Evolutionary conservation across 345 rosid genomes (phyloP).

Genomic region (Iberis pinnata): DNA sequence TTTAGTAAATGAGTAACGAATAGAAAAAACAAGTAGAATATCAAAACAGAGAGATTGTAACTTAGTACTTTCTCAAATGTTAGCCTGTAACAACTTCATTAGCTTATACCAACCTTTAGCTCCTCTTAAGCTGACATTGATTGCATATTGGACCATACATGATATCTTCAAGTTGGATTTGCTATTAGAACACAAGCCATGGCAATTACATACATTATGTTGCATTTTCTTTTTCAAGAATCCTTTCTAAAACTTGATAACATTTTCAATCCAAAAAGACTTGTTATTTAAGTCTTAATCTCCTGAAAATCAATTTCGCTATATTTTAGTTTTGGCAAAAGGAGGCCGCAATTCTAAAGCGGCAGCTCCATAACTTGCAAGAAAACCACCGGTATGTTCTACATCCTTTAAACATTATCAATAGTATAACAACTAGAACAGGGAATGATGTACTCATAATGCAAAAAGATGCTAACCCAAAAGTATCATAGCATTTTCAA

Average conservation of each 20-base stretch:
- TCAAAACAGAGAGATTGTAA: slow-evolving; percentile 1
- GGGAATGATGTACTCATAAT: neutral
- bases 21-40: slow-evolving; percentile 1
- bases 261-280: neutral
- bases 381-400: slow-evolving; percentile 65
- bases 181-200: neutral
- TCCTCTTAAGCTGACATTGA: neutral
- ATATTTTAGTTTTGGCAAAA: slow-evolving; percentile 69
- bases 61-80: neutral
- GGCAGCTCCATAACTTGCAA: slow-evolving; percentile 63
- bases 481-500: neutral
- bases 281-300: neutral
- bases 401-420: neutral
- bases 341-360: slow-evolving; percentile 65
- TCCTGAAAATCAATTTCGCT: slow-evolving; percentile 23
- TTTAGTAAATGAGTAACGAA: neutral
- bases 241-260: slow-evolving; percentile 12
- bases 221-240: slow-evolving; percentile 1
- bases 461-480: neutral
- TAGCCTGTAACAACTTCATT: neutral
- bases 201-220: neutral
- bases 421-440: slow-evolving; percentile 6
- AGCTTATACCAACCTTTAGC: slow-evolving; percentile 6
- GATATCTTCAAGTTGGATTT: neutral
- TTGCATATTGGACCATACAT: neutral